These are phyloP conservation scores for Cornus florida DNA, from an alignment of 148 eudicot genomes.

Conservation along the genomic window DNA sequence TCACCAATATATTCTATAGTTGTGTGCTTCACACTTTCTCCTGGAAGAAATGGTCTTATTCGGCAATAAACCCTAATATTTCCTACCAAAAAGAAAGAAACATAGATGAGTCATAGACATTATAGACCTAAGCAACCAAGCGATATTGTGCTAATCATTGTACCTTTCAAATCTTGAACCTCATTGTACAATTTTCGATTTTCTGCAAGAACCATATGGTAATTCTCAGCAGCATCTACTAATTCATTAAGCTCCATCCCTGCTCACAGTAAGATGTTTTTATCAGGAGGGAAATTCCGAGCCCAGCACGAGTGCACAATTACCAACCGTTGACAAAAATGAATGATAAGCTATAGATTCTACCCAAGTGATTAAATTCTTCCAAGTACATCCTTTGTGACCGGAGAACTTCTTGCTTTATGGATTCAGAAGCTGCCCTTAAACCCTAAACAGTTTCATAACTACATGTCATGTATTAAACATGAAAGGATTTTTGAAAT, in stretches of 20 bases:
- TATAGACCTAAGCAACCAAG: conserved; percentile 6
- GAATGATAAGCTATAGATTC: conserved; percentile 6
- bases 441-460: conserved; percentile 45
- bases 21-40: conserved; percentile 65
- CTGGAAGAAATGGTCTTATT: conserved; percentile 85
- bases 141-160: conserved; percentile 2
- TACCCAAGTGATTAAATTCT: conserved; percentile 77
- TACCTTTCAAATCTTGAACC: conserved; percentile 98
- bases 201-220: conserved; percentile 81
- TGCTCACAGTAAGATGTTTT: conserved; percentile 25
- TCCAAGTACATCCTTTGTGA: conserved; percentile 46
- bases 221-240: conserved; percentile 77
- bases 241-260: conserved; percentile 67
- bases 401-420: conserved; percentile 62
- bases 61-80: conserved; percentile 89
- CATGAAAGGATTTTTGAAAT: conserved; percentile 1
- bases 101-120: conserved; percentile 1
- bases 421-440: conserved; percentile 49
- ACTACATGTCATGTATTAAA: conserved; percentile 16
- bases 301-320: conserved; percentile 10
- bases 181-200: conserved; percentile 88
- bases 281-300: conserved; percentile 16
- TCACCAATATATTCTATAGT: conserved; percentile 84
- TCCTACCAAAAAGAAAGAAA: conserved; percentile 38
- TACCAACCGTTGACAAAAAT: conserved; percentile 1